A percentile compares a stretch with the other conserved stretches of the same genome.
These are phyloP conservation scores for Clitoria ternatea DNA, from an alignment of 306 rosid species.

Conservation along the genomic window DNA sequence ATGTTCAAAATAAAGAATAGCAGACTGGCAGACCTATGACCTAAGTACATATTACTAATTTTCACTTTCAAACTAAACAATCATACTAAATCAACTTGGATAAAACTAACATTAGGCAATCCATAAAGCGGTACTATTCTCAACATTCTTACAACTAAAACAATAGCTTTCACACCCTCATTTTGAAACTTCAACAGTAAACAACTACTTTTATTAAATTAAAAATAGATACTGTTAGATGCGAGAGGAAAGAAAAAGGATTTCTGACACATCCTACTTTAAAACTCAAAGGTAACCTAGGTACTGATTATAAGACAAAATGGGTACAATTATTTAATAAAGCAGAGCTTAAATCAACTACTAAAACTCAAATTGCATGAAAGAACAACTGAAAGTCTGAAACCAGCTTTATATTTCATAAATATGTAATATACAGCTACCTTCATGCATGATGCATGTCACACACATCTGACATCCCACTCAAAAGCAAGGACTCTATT, in stretches of 20 bases:
- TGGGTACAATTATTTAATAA: neutral
- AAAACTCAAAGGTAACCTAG: neutral
- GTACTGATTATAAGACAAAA: neutral
- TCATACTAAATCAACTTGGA: conserved; percentile 5
- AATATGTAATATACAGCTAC: neutral
- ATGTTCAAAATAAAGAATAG: neutral
- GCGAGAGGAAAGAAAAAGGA: neutral
- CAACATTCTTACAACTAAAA: neutral
- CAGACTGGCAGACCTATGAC: neutral
- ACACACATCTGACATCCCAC: neutral
- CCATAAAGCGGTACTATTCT: neutral
- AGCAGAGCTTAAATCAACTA: neutral
- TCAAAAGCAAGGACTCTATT: neutral
- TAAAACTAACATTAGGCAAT: neutral
- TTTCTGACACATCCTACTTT: neutral
- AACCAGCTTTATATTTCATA: neutral
- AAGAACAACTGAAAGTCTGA: neutral
- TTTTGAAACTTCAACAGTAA: neutral
- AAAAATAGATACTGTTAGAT: neutral
- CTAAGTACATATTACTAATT: neutral
- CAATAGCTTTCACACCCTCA: neutral
- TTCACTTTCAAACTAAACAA: neutral
- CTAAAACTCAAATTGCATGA: neutral
- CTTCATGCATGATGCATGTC: neutral
- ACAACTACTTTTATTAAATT: neutral